phyloP scores from a whole-genome alignment of 805 yeast genomes.

The Metschnikowia similis region DNA sequence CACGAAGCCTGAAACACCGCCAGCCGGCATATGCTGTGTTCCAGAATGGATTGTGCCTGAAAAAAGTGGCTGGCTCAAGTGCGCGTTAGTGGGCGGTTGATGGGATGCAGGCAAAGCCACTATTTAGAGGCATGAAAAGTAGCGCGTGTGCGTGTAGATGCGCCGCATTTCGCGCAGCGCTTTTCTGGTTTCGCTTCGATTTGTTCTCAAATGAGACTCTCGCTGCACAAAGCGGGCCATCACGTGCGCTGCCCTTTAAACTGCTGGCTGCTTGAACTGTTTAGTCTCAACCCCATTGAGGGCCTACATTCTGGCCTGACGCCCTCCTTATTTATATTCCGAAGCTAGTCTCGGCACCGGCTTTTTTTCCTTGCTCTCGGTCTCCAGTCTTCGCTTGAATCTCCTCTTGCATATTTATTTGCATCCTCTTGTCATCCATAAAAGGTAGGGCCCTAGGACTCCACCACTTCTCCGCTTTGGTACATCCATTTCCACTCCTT shows the following conservation, averaged over 20 bases:
- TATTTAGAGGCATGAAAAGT: not conserved
- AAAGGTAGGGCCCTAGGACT: slow-evolving; percentile 1
- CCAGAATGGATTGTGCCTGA: slow-evolving; percentile 1
- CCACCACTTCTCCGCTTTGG: not conserved
- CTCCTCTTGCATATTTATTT: not conserved
- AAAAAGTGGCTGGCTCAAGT: slow-evolving; percentile 3
- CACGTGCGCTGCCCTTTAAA: not conserved
- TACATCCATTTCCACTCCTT: slow-evolving; percentile 1
- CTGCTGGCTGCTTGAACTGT: slow-evolving; percentile 2
- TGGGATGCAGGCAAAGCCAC: slow-evolving; percentile 3
- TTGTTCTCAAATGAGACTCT: slow-evolving; percentile 2
- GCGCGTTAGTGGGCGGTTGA: not conserved
- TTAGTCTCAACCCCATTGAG: not conserved
- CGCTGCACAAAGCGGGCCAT: not conserved
- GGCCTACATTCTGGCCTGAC: not conserved
- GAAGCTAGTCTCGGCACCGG: not conserved
- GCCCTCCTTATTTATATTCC: not conserved
- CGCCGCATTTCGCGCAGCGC: not conserved
- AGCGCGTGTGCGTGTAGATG: not conserved
- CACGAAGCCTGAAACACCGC: not conserved
- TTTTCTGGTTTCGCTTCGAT: not conserved
- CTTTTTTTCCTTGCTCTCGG: not conserved
- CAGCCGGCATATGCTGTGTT: not conserved
- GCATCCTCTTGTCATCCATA: not conserved
- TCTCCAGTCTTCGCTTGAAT: not conserved